phyloP scores from a whole-genome alignment of 768 basidiomycete species.

The Glaciozyma antarctica region DNA sequence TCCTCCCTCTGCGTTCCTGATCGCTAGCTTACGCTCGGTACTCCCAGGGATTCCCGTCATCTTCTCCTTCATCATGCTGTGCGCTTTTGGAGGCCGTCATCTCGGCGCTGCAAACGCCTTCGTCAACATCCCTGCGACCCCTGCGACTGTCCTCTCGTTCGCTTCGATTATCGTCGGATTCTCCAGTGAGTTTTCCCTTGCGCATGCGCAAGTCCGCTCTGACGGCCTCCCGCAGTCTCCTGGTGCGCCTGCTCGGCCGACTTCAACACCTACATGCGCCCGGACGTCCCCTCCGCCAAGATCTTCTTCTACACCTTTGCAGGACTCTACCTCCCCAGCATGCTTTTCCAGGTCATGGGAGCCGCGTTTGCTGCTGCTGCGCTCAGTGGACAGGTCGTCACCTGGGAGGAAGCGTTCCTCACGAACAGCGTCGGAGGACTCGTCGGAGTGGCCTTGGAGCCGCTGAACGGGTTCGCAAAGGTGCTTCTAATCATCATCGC shows the following conservation, averaged over 20 bases:
- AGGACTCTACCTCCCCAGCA: slow-evolving; percentile 52
- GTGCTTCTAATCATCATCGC: slow-evolving; percentile 59
- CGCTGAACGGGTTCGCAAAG: slow-evolving; percentile 43
- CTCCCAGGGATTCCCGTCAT: slow-evolving; percentile 58
- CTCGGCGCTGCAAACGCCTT: slow-evolving; percentile 45
- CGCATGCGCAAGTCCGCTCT: slow-evolving; percentile 32
- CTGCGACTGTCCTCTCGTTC: slow-evolving; percentile 53
- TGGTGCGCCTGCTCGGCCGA: slow-evolving; percentile 47
- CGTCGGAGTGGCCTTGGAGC: slow-evolving; percentile 42
- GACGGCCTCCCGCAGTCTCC: slow-evolving; percentile 47
- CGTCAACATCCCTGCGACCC: slow-evolving; percentile 48
- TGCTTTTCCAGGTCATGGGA: slow-evolving; percentile 52
- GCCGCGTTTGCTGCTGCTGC: slow-evolving; percentile 58
- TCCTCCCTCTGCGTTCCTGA: background rate
- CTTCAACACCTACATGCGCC: slow-evolving; percentile 50
- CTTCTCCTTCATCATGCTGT: slow-evolving; percentile 59
- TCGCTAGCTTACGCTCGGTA: background rate
- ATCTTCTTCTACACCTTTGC: slow-evolving; percentile 59
- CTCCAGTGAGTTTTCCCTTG: slow-evolving; percentile 37
- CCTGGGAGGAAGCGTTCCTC: slow-evolving; percentile 41
- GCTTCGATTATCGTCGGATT: slow-evolving; percentile 65
- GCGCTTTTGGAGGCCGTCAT: slow-evolving; percentile 66
- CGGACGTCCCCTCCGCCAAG: slow-evolving; percentile 39
- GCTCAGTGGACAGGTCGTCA: slow-evolving; percentile 37
- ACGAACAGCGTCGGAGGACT: slow-evolving; percentile 44